Percentiles rank a stretch among this genome's conserved stretches.
These are phyloP conservation scores for Aureobasidium sp. DNA, from an alignment of 2,329 filamentous ascomycete species.

Conservation along the genomic window DNA sequence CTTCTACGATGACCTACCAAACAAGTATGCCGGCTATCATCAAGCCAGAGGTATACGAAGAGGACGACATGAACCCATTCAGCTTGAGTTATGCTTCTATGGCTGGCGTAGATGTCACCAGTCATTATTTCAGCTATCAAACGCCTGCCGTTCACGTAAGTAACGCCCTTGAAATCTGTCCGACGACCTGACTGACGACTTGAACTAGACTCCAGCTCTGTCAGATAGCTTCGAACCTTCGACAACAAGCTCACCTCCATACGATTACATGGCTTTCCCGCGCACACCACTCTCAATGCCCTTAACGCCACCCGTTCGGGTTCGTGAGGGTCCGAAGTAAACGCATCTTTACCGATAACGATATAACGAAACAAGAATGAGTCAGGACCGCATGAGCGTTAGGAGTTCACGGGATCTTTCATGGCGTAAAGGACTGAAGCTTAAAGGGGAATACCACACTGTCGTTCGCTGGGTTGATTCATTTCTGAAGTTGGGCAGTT, in stretches of 20 bases:
- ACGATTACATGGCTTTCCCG: conserved; percentile 41
- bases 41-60: conserved; percentile 59
- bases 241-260: conserved; percentile 33
- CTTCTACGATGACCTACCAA: conserved; percentile 31
- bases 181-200: conserved; percentile 10
- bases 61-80: conserved; percentile 58
- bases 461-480: neutral
- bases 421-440: neutral
- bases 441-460: conserved; percentile 6
- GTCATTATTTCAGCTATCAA: conserved; percentile 44
- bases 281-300: conserved; percentile 69
- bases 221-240: conserved; percentile 68
- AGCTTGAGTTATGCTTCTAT: conserved; percentile 64
- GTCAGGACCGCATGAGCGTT: neutral
- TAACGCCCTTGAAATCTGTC: conserved; percentile 32
- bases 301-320: conserved; percentile 51
- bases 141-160: conserved; percentile 69
- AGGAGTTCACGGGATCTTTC: neutral
- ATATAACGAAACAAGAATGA: neutral
- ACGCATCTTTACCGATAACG: neutral
- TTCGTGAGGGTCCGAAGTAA: conserved; percentile 17
- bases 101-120: conserved; percentile 56
- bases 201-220: conserved; percentile 63
- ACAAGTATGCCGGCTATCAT: conserved; percentile 39
- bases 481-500: neutral